phyloP scores from a whole-genome alignment of 345 rosid genomes.

The Passiflora organensis region DNA sequence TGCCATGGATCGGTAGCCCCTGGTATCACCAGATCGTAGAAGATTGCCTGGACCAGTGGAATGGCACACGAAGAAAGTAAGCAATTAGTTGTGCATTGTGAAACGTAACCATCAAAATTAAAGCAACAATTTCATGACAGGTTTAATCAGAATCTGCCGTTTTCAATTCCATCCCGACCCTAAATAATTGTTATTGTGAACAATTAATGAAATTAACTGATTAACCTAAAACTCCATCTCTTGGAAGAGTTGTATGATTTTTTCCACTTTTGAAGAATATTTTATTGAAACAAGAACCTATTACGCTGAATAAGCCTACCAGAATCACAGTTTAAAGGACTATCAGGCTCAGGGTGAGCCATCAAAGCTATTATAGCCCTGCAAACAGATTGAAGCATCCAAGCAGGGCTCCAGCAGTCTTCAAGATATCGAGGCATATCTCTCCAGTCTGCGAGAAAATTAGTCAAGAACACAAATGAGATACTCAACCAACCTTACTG shows the following conservation, averaged over 20 bases:
- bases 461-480: constrained; percentile 3
- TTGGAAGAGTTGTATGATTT: neutral
- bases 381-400: constrained; percentile 98
- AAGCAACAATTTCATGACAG: no score
- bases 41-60: constrained; percentile 60
- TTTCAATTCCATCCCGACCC: no score
- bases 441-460: constrained; percentile 70
- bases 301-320: constrained; percentile 37
- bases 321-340: constrained; percentile 97
- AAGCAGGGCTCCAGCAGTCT: constrained; percentile 99
- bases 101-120: neutral
- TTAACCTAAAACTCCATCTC: no score
- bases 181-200: no score
- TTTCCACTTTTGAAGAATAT: neutral
- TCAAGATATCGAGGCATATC: constrained; percentile 94
- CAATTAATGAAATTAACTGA: no score
- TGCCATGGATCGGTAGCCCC: constrained; percentile 97
- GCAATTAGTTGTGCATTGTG: no score
- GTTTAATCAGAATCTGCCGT: no score
- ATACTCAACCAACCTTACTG: constrained; percentile 1
- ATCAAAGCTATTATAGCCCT: constrained; percentile 95
- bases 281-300: neutral
- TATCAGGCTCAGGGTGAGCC: constrained; percentile 97
- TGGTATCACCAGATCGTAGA: constrained; percentile 76
- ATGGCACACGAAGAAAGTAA: neutral